Base-by-base conservation (phyloP, 805 yeast species). In the Peterozyma xylosa region DNA sequence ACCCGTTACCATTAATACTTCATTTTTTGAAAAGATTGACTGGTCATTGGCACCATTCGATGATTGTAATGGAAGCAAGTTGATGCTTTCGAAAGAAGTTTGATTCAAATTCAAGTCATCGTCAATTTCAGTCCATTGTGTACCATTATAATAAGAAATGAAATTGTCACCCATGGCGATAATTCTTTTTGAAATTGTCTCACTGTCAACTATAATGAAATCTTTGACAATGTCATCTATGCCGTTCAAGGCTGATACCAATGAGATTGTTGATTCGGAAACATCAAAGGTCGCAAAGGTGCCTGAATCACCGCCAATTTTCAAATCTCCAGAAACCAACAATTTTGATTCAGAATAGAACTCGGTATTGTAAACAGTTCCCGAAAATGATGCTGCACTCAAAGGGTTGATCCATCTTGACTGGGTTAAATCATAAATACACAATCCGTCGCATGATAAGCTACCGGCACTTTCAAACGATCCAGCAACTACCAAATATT, bases 401-500 rank as follows among this genome's bases (percentile, higher is more conserved):
- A 64, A 61, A 3, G 78, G 74, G 46, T 54, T 64, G 7, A 63
- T 60, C 86, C 95, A 82, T 16, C 80, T 63, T 0, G 74, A 64
- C 30, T 69, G 66, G 3, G 61, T 56, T 48, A 78, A 58, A 52
- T 82, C 81, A 56, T 76, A 86, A 33, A 82, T 62, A 58, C 96
- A 89, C 33, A 90, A 60, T 1, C 77, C 72, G 2, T 67, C 58
- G 60, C 96, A 89, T 21, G 63, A 59, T 30, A 73, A 62, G 4
- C 76, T 64, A 0, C 83, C 81, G 2, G 85, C 80, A 16, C 67
- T 57, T 16, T 69, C 72, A 56, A 86, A 88, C 37, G 73, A 68
- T 18, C 97, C 96, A 35, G 85, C 96, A 11, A 86, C 86, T 30
- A 81, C 67, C 27, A 88, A 61, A 15, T 67, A 52, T 29, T 68